Evolutionary conservation across 441 rosid genomes (phyloP), one percentile per base, ranked within the genome.

Genomic region (Aquilaria agallochum): DNA sequence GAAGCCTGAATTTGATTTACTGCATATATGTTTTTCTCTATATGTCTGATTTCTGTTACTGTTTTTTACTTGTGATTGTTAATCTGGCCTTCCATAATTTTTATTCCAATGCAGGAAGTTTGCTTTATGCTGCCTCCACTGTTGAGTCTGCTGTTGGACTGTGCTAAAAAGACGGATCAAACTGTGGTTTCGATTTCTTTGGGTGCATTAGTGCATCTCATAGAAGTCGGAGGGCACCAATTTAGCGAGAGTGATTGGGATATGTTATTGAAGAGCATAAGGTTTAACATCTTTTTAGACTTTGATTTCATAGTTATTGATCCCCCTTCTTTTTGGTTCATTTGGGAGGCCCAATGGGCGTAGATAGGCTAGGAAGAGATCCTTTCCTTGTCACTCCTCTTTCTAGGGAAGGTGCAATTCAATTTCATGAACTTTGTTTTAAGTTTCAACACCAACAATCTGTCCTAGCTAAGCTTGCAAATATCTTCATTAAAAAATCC

Each of bases 101-200:
- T 56, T 63, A 33, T 55, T 70, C 50, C 60, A 62, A 62, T 76
- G 83, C 85, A 95, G 99, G 99, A 95, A 81, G 99, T 95, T 20
- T 85, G 95, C 82, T 95, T 95, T 79, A 95, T 95, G 99, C 85
- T 95, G 76, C 98, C 99, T n/a, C 96, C 99, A 49, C 89, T 95
- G 57, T 70, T 95, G 74, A 77, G 96, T 74, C 83, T 95, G 86
- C 95, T 95, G 71, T 78, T 95, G 74, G 99, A 95, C 75, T 95
- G 97, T 64, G 98, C 99, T 44, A 92, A 95, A 84, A 90, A 88
- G 79, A 76, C 96, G 14, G 99, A 95, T 76, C 99, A 95, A 78
- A 65, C 99, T 9, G 99, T 95, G 46, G 99, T 90, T 76, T 95
- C 99, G 60, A 95, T 95, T 62, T 83, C 99, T 48, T 69, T 95